phyloP scores from a whole-genome alignment of 106 monocot species.

The Phalaenopsis equestris region DNA sequence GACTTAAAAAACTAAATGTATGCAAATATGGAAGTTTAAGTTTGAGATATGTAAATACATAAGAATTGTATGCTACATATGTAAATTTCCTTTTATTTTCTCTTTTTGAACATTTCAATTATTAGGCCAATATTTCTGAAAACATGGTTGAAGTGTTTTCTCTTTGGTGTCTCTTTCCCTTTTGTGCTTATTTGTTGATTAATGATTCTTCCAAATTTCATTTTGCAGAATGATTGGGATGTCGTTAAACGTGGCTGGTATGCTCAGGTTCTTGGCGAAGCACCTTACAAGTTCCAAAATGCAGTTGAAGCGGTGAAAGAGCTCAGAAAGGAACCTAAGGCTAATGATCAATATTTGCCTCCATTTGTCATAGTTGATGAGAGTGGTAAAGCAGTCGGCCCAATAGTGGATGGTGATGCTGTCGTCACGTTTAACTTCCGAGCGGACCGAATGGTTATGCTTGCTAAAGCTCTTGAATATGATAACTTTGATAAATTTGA shows the following conservation, averaged over 20 bases:
- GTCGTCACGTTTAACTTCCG: conserved; percentile 96
- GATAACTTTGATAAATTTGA: conserved; percentile 93
- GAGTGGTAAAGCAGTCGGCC: conserved; percentile 73
- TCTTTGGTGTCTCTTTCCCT: neutral
- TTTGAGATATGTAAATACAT: no score
- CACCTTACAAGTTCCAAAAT: conserved; percentile 74
- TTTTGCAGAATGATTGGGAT: conserved; percentile 82
- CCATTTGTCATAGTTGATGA: conserved; percentile 94
- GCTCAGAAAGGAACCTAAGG: conserved; percentile 58
- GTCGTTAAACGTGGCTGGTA: conserved; percentile 99
- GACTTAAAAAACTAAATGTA: no score
- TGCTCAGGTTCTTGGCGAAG: conserved; percentile 98
- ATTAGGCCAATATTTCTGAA: neutral
- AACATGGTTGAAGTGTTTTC: neutral
- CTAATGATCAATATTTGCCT: conserved; percentile 84
- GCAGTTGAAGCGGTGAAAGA: conserved; percentile 91
- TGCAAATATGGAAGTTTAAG: no score
- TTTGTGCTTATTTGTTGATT: neutral
- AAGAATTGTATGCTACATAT: no score
- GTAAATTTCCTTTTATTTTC: neutral
- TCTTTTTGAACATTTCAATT: neutral
- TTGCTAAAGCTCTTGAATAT: conserved; percentile 94
- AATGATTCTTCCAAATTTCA: neutral
- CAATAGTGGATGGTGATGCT: conserved; percentile 89
- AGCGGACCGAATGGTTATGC: conserved; percentile 94